Base-by-base conservation (phyloP, 345 rosid species). In the Mangifera indica region DNA sequence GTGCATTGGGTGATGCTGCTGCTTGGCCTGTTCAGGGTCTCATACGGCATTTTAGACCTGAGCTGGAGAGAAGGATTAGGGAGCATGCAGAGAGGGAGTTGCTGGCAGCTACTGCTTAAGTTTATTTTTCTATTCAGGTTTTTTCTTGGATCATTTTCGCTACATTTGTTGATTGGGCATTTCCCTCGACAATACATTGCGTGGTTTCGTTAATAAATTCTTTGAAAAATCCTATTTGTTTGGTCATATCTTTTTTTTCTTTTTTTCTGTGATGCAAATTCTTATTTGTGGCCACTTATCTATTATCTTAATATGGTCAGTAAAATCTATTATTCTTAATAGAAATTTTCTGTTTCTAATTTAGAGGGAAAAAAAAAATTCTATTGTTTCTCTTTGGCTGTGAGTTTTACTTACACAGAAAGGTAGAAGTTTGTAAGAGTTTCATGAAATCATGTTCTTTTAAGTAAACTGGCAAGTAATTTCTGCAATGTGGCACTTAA, bases 11-110 rank as follows among this genome's bases (percentile, higher is more conserved):
- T 77, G 99, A 95, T 87, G 99, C 99, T 45, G 98, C 98, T 58
- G 99, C 99, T 68, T 95, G 99, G 99, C 99, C 97, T 44, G 99
- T 92, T 69, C 98, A 95, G 77, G 99, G 99, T 80, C 90, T 95
- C 55, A 95, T 92, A 53, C 76, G 97, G 74, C 98, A 95, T 71
- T 95, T 95, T 79, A 89, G 99, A 87, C 98, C 99, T 55, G 99
- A 93, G 88, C 86, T 96, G 0, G 98, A 96, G 84, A 91, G 99
- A 83, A 88, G 98, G 78, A 93, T 93, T 26, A 88, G 75, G 80
- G 92, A 91, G 78, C 97, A 84, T 46, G 98, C 96, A 0, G 93
- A 89, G 72, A 91, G 87, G 81, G 99, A 96, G 82, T 82, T 96
- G 89, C 82, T 91, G 72, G 89, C 87, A 81, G 98, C 89, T 74